Percentiles rank a stretch among this genome's conserved stretches.
Conservation (phyloP, 2,329 filamentous ascomycete genomes). For the Aspergillus brunneoviolaceus region DNA sequence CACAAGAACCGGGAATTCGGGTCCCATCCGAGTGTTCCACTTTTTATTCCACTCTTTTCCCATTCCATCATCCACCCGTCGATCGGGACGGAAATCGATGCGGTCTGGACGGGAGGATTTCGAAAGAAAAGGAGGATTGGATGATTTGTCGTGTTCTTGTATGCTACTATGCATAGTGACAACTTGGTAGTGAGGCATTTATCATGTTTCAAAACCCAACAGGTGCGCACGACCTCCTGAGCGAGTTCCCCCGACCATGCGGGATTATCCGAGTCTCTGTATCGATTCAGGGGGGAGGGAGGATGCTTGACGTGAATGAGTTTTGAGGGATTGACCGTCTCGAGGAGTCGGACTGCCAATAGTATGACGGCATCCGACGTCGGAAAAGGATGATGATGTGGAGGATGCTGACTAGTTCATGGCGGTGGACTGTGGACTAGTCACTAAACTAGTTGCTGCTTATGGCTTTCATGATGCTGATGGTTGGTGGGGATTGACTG, state of each 20-base stretch:
- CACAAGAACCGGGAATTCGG: slow-evolving; percentile 3
- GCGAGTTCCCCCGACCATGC: neutral
- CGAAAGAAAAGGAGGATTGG: neutral
- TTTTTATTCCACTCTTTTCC: neutral
- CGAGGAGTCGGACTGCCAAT: neutral
- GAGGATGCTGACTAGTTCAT: neutral
- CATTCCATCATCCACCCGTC: neutral
- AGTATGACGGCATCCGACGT: neutral
- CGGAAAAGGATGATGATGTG: neutral
- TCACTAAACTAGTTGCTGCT: neutral
- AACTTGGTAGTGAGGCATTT: slow-evolving; percentile 3
- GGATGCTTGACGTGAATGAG: no score
- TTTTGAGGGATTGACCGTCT: no score
- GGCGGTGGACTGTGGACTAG: neutral
- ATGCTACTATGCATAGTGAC: slow-evolving; percentile 2
- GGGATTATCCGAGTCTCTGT: neutral
- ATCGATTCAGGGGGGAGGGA: neutral
- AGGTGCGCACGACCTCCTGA: neutral
- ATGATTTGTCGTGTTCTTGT: neutral
- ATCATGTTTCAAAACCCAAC: neutral
- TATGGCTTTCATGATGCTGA: neutral
- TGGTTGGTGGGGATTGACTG: neutral
- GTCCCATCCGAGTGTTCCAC: slow-evolving; percentile 7
- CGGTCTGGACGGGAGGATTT: neutral
- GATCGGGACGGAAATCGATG: slow-evolving; percentile 5